phyloP scores from a whole-genome alignment of 2,329 filamentous ascomycete species.

The Aspergillus quadrilineatus region DNA sequence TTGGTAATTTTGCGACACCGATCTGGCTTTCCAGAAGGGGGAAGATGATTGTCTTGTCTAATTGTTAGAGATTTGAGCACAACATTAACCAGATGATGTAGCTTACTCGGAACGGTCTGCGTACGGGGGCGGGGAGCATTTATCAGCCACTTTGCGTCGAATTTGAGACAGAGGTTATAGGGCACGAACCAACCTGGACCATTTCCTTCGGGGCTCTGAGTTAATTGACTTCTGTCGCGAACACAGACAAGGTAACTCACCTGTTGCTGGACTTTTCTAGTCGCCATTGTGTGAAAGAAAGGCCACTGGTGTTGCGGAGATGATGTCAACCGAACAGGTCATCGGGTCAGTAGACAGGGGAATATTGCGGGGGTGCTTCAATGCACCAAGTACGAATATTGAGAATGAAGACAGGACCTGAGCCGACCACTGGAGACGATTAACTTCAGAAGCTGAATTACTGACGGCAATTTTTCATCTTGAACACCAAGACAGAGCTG shows the following conservation, averaged over 20 bases:
- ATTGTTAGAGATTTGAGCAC: background rate
- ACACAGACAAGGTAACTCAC: constrained; percentile 46
- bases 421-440: too few species aligned
- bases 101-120: constrained; percentile 43
- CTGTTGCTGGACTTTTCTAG: constrained; percentile 65
- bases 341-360: constrained; percentile 9
- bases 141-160: constrained; percentile 22
- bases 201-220: constrained; percentile 68
- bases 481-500: too few species aligned
- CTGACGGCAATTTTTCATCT: too few species aligned
- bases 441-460: too few species aligned
- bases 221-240: background rate
- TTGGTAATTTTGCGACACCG: constrained; percentile 51
- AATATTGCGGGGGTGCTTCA: constrained; percentile 12
- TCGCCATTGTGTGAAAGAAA: constrained; percentile 31
- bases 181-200: constrained; percentile 94
- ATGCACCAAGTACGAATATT: too few species aligned
- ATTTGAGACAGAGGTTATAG: constrained; percentile 22
- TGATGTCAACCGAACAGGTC: constrained; percentile 18
- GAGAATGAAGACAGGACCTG: too few species aligned
- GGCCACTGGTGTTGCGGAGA: constrained; percentile 13
- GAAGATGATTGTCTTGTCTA: constrained; percentile 67
- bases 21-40: constrained; percentile 76
- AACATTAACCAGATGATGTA: background rate
- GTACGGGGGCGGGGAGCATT: constrained; percentile 12